Conservation (phyloP, 495 filamentous ascomycete genomes). For the Penicillium egyptiacum region DNA sequence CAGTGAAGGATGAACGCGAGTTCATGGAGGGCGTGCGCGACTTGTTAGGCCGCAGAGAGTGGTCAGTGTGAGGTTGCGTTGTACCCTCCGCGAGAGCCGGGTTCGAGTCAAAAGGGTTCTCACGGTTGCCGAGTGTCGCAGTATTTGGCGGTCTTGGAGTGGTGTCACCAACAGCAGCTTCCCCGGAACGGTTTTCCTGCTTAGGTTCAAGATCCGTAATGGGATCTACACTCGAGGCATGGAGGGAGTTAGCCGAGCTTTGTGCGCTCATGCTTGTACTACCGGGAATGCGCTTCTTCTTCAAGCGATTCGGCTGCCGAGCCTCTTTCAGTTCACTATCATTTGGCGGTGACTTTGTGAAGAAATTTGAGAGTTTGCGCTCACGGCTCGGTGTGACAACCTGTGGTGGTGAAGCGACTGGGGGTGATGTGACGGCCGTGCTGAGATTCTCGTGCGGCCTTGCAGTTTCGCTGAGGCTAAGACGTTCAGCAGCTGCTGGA, state of each 20-base stretch:
- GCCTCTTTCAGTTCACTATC: slow-evolving; percentile 55
- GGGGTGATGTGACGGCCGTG: slow-evolving; percentile 30
- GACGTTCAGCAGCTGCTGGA: slow-evolving; percentile 22
- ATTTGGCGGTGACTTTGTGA: slow-evolving; percentile 61
- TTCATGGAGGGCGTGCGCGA: slow-evolving; percentile 70
- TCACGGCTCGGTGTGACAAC: slow-evolving; percentile 67
- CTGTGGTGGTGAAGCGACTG: slow-evolving; percentile 38
- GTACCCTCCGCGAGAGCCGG: slow-evolving; percentile 22
- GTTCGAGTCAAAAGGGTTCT: slow-evolving; percentile 23
- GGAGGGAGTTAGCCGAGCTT: slow-evolving; percentile 76
- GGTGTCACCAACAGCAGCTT: slow-evolving; percentile 31
- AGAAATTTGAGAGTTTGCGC: slow-evolving; percentile 65
- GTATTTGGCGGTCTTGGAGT: slow-evolving; percentile 35
- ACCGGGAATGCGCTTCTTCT: slow-evolving; percentile 74
- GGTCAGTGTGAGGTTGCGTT: slow-evolving; percentile 37
- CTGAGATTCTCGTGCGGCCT: slow-evolving; percentile 49
- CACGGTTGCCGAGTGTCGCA: slow-evolving; percentile 24
- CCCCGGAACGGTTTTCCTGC: slow-evolving; percentile 17
- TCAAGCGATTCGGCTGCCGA: slow-evolving; percentile 78
- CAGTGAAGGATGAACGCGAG: slow-evolving; percentile 71
- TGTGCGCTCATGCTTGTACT: slow-evolving; percentile 80
- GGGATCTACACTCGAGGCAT: slow-evolving; percentile 37
- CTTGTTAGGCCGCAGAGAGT: slow-evolving; percentile 57
- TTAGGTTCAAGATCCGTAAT: slow-evolving; percentile 22
- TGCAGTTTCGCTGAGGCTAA: slow-evolving; percentile 25